Base-by-base conservation (phyloP, 768 basidiomycete species). In the Filobasidium wieringae region DNA sequence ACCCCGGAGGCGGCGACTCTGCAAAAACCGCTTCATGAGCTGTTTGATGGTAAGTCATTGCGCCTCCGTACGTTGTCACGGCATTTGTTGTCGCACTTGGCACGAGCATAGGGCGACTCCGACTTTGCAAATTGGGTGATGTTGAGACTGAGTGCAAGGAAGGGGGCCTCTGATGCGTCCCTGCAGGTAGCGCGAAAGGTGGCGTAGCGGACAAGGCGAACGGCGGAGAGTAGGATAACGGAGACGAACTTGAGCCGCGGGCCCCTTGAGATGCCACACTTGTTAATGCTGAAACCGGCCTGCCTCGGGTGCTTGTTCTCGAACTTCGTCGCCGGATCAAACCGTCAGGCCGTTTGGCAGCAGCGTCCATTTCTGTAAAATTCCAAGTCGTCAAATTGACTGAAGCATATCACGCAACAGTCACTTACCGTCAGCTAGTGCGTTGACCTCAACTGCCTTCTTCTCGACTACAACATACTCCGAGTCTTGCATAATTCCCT, bases 401-500 rank as follows among this genome's bases (percentile, higher is more conserved):
- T 22, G 34, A n/a, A 11, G 7, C 11, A 37, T 26, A 17, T 4
- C 7, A 8, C 24, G 31, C 31, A 31, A 49, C 27, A 26, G 17
- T 11, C 12, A 72, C 82, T 65, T 60, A 87, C 92, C 92, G 76
- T 97, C 93, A 1, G 93, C 85, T 2, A 89, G 81, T 15, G 83
- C 82, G 70, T 88, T 89, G 71, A 96, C 88, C 70, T 97, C 92
- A 2, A 96, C 86, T 1, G 87, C 87, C 51, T 84, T 80, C 54
- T 99, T 90, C 40, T 86, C 91, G 1, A 97, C 87, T 0, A 99
- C 80, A 0, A 97, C 93, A 65, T 99, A 99, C 67, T 97, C 93
- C 7, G 56, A 57, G 29, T 57, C 56, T 30, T 57, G 47, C 31
- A 57, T 39, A 24, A 43, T 53, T 24, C 43, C 43, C 2, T 19